phyloP scores from a whole-genome alignment of 352 stramenopile genomes.

The Phytophthora colocasiae region DNA sequence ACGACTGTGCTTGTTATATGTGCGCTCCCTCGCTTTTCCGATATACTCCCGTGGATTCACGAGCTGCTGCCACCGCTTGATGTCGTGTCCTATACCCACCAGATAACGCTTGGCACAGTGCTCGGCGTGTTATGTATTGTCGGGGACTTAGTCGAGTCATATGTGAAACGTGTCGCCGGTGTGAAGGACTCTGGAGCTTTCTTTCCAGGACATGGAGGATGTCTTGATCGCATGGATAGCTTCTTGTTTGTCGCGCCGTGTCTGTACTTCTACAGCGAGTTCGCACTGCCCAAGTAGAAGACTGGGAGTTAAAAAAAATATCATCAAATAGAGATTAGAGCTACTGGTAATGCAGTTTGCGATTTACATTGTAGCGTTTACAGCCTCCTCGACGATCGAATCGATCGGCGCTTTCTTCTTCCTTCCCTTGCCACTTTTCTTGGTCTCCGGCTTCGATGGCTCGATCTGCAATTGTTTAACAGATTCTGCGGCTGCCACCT shows the following conservation, averaged over 20 bases:
- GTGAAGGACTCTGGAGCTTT: conserved; percentile 78
- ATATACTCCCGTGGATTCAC: conserved; percentile 27
- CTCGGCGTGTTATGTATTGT: conserved; percentile 70
- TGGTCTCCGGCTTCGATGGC: conserved; percentile 16
- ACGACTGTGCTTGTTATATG: conserved; percentile 58
- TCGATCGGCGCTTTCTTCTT: conserved; percentile 38
- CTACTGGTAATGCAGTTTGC: conserved; percentile 9
- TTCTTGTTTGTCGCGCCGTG: conserved; percentile 72
- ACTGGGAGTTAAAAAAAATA: background rate
- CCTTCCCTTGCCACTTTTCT: conserved; percentile 28
- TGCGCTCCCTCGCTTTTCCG: conserved; percentile 27
- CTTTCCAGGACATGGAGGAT: conserved; percentile 79
- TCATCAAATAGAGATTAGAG: conserved; percentile 19
- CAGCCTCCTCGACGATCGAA: conserved; percentile 60
- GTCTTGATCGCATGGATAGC: conserved; percentile 84
- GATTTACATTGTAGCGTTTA: conserved; percentile 61
- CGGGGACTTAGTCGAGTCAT: conserved; percentile 74
- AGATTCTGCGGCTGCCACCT: conserved; percentile 24
- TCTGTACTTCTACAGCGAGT: conserved; percentile 62
- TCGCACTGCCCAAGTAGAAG: conserved; percentile 25
- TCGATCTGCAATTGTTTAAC: conserved; percentile 14
- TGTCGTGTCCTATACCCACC: conserved; percentile 39
- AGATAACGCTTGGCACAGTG: conserved; percentile 49
- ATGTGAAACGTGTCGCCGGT: conserved; percentile 69
- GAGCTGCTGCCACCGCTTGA: conserved; percentile 39